phyloP scores from a whole-genome alignment of 805 yeast genomes.

The Lipomyces spencermartinsiae region DNA sequence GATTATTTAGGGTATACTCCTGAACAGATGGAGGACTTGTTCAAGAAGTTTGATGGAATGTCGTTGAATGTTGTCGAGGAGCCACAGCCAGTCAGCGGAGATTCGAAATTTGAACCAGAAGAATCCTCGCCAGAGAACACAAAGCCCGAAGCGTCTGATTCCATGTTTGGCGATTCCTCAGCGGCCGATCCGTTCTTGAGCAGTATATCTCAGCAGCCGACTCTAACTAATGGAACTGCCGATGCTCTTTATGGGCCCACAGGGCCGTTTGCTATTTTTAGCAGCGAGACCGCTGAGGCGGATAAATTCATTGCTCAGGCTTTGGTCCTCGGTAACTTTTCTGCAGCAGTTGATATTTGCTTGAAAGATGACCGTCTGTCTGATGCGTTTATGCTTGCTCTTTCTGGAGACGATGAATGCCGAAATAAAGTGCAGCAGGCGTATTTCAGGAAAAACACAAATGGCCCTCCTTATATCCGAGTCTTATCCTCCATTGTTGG shows the following conservation, averaged over 20 bases:
- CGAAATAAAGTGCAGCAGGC: constrained; percentile 73
- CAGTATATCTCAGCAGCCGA: constrained; percentile 40
- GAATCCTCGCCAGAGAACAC: constrained; percentile 19
- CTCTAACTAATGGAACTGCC: background rate
- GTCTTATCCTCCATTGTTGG: constrained; percentile 67
- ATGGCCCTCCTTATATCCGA: constrained; percentile 67
- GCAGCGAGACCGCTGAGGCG: constrained; percentile 51
- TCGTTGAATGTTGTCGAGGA: constrained; percentile 29
- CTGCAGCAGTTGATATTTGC: constrained; percentile 70
- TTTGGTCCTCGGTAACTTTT: constrained; percentile 66
- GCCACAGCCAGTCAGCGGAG: constrained; percentile 31
- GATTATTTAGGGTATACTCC: constrained; percentile 37
- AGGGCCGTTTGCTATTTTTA: constrained; percentile 45
- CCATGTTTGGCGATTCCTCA: constrained; percentile 23
- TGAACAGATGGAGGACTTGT: constrained; percentile 24
- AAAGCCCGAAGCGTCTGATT: constrained; percentile 41
- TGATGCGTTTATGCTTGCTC: constrained; percentile 84
- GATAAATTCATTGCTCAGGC: constrained; percentile 56
- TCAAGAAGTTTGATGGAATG: constrained; percentile 28
- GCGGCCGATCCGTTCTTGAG: constrained; percentile 41
- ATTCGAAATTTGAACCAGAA: constrained; percentile 38
- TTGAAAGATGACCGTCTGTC: constrained; percentile 65
- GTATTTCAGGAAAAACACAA: constrained; percentile 66
- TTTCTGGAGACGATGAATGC: constrained; percentile 60
- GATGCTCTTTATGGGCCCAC: constrained; percentile 39